Conservation (phyloP, 805 yeast genomes). For the Barnettozyma wickerhamii region DNA sequence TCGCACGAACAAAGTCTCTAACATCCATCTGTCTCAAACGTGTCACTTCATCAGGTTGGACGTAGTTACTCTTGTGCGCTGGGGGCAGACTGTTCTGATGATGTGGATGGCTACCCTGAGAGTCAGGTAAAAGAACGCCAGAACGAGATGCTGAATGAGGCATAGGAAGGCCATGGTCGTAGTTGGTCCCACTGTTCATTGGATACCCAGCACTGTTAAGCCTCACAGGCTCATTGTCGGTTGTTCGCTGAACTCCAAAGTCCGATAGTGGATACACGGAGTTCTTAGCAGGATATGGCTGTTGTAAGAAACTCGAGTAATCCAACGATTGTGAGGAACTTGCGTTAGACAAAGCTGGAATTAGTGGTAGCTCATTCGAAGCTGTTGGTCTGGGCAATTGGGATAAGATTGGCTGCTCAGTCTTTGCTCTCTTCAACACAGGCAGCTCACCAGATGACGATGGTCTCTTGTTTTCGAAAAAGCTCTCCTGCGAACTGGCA, state of each 20-base stretch:
- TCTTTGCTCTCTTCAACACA: too few species aligned
- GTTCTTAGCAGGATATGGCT: neutral
- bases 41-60: neutral
- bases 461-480: neutral
- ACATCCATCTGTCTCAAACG: slow-evolving; percentile 5
- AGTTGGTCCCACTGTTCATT: neutral
- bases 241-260: too few species aligned
- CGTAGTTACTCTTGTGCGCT: neutral
- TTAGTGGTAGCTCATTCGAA: neutral
- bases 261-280: too few species aligned
- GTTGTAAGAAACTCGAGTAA: too few species aligned
- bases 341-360: neutral
- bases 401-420: neutral
- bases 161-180: neutral
- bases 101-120: too few species aligned
- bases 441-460: too few species aligned
- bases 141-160: neutral
- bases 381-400: neutral
- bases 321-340: neutral
- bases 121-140: neutral
- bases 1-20: slow-evolving; percentile 6
- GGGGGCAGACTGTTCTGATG: too few species aligned
- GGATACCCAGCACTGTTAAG: neutral
- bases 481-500: neutral
- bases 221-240: neutral